Percentiles rank a stretch among this genome's conserved stretches.
Evolutionary conservation across 2,329 filamentous ascomycete species (phyloP).

Genomic region (Thielaviopsis ethacetica): DNA sequence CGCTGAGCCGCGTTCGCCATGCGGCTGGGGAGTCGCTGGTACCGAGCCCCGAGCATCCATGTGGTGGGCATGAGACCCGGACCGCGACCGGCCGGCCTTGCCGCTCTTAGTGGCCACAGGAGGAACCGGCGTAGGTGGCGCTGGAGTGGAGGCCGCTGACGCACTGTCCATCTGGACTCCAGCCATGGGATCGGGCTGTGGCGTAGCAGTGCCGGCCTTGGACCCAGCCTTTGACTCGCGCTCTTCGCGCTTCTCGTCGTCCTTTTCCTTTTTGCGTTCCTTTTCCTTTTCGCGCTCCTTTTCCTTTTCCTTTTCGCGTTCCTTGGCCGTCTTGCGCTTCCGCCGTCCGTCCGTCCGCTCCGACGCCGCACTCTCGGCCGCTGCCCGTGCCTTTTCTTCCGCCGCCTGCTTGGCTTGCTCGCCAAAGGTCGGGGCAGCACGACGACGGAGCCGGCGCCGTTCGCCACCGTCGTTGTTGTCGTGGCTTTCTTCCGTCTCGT

Average conservation of each 20-base stretch:
- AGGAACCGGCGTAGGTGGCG: conserved; percentile 28
- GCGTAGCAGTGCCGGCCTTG: conserved; percentile 26
- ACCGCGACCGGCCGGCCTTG: conserved; percentile 35
- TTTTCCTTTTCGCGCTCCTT: conserved; percentile 19
- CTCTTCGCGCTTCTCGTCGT: conserved; percentile 23
- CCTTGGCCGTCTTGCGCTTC: conserved; percentile 20
- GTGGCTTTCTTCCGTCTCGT: conserved; percentile 42
- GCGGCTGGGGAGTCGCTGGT: conserved; percentile 22
- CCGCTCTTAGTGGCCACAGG: conserved; percentile 21
- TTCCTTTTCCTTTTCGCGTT: conserved; percentile 29
- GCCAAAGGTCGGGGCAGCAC: conserved; percentile 56
- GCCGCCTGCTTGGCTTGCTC: conserved; percentile 28
- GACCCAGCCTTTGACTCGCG: conserved; percentile 17
- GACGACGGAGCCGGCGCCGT: conserved; percentile 42
- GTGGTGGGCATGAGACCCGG: conserved; percentile 33
- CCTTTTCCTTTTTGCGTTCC: conserved; percentile 20
- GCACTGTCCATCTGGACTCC: neutral
- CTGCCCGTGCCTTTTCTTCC: conserved; percentile 8
- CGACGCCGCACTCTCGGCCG: neutral
- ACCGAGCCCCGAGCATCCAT: conserved; percentile 25
- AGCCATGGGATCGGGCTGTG: conserved; percentile 4
- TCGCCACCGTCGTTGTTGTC: conserved; percentile 44
- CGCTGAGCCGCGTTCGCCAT: conserved; percentile 16
- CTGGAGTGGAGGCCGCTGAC: conserved; percentile 6
- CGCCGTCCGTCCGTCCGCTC: conserved; percentile 6